Evolutionary conservation across 2,329 filamentous ascomycete genomes (phyloP), one percentile per base, ranked within the genome.

Genomic region (Ascochyta rabiei): DNA sequence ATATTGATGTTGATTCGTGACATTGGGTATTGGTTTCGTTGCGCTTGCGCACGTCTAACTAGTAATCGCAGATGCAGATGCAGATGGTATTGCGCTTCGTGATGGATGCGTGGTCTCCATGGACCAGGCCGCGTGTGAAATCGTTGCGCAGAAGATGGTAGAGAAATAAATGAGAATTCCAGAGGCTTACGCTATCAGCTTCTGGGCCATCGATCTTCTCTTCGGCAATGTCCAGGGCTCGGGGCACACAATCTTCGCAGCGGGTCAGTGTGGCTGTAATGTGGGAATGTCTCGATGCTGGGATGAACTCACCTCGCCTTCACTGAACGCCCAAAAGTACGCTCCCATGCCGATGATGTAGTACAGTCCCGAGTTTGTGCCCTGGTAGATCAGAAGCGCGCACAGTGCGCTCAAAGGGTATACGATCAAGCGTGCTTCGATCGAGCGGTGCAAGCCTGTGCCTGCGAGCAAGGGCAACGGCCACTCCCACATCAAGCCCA

Each of bases 261-360:
- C 3, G 9, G 28, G 59, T 70, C 55, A 68, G 62, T 37, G 49
- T 26, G 18, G 9, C 35, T 2, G 33, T 24, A 3, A 15, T 21
- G 13, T 13, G 9, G 18, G 6, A 12, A 19, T 19, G 8, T 16
- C 34, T 37, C 1, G 16, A 5, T 13, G 12, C 33, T 8, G 10
- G 19, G 26, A 12, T 15, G 12, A 30, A 80, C 89, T 72, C 77
- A 96, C 93, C 88, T 99, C 95, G 77, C 95, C 95, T 77, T 99
- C 93, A 69, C 89, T 95, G 70, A 96, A 98, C 1, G 91, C 95
- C 93, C 93, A 97, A 69, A 98, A 96, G 76, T 98, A 99, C 13
- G 95, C 88, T 7, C 80, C 82, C 79, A 96, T 87, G 18, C 89
- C 93, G 59, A 97, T 84, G 23, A 96, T 74, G 74, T 98, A 97